A percentile compares a stretch with the other conserved stretches of the same genome.
Conservation (phyloP, 441 rosid genomes). For the Adansonia gregorii region DNA sequence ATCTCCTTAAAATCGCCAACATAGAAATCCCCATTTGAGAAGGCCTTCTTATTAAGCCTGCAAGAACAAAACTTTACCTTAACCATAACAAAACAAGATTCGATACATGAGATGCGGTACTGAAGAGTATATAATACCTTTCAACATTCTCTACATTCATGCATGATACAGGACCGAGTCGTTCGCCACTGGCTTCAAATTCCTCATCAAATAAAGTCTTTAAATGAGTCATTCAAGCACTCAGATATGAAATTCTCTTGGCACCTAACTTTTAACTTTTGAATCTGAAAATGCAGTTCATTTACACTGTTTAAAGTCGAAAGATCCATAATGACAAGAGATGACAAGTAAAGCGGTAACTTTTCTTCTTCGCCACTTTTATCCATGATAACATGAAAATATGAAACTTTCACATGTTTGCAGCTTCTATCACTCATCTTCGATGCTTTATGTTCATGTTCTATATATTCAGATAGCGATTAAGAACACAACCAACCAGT, state of each 20-base stretch:
- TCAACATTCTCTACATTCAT: constrained; percentile 38
- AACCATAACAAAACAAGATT: not conserved
- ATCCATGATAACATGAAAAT: not conserved
- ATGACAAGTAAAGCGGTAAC: not conserved
- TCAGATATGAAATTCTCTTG: not conserved
- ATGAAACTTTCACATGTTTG: not conserved
- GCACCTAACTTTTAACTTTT: not conserved
- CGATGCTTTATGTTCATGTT: not conserved
- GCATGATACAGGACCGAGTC: constrained; percentile 27
- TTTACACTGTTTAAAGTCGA: not conserved
- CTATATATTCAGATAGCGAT: not conserved
- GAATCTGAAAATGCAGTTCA: constrained; percentile 21
- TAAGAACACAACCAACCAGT: not conserved
- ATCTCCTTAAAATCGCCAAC: constrained; percentile 58
- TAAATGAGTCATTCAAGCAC: constrained; percentile 26
- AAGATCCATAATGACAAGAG: not conserved
- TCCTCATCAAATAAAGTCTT: constrained; percentile 23
- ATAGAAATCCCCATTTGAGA: constrained; percentile 76
- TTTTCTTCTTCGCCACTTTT: not conserved
- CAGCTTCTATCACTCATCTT: not conserved
- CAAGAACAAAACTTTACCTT: constrained; percentile 18
- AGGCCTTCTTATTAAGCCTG: constrained; percentile 56
- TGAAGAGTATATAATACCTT: constrained; percentile 40
- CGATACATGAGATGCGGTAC: not conserved
- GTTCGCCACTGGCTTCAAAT: constrained; percentile 16